A percentile compares a stretch with the other conserved stretches of the same genome.
phyloP scores from a whole-genome alignment of 176 grass and related monocot genomes.

The Oryza punctata region DNA sequence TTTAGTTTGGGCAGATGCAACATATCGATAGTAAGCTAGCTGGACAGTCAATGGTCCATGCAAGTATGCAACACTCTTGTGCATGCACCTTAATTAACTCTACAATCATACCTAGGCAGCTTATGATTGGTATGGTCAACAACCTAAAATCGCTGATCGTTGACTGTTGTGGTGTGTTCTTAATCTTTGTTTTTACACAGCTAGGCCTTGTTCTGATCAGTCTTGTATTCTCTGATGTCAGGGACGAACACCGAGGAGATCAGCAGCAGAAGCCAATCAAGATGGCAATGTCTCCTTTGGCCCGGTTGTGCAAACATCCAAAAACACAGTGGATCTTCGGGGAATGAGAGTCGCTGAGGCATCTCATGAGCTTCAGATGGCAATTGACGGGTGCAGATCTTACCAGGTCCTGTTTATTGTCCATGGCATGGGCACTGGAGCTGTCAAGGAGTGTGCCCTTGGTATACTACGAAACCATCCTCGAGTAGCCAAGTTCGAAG shows the following conservation, averaged over 20 bases:
- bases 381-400: slow-evolving; percentile 53
- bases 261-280: neutral
- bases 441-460: slow-evolving; percentile 53
- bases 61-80: slow-evolving; percentile 13
- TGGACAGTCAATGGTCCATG: slow-evolving; percentile 44
- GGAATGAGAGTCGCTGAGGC: slow-evolving; percentile 60
- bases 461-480: slow-evolving; percentile 56
- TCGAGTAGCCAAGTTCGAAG: slow-evolving; percentile 64
- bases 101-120: slow-evolving; percentile 11
- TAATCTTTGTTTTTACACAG: neutral
- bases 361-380: slow-evolving; percentile 52
- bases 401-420: slow-evolving; percentile 59
- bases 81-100: slow-evolving; percentile 39
- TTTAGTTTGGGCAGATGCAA: slow-evolving; percentile 47
- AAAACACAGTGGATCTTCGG: slow-evolving; percentile 68
- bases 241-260: slow-evolving; percentile 16
- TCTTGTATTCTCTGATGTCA: slow-evolving; percentile 2
- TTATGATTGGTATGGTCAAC: slow-evolving; percentile 17
- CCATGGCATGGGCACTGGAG: slow-evolving; percentile 68
- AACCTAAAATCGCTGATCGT: neutral
- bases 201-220: neutral
- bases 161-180: neutral
- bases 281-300: slow-evolving; percentile 43
- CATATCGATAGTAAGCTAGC: slow-evolving; percentile 38
- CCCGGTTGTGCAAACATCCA: slow-evolving; percentile 59